Conservation (phyloP, 2,329 filamentous ascomycete genomes). For the Xylariales sp. region DNA sequence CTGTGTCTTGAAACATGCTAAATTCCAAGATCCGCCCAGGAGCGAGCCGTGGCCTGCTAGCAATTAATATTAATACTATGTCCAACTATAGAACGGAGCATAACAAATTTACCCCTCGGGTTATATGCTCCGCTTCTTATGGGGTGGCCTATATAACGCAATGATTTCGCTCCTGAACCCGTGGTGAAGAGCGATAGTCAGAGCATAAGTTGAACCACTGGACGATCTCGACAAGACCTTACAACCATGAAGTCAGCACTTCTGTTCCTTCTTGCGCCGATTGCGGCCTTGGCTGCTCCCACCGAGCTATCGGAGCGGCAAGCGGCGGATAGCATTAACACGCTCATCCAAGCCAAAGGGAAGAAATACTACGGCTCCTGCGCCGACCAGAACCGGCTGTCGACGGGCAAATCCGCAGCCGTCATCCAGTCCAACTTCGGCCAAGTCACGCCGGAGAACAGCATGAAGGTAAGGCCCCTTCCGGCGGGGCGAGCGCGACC, state of each 20-base stretch:
- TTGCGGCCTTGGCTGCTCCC: slow-evolving; percentile 51
- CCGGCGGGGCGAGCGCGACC: neutral
- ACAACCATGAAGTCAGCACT: slow-evolving; percentile 50
- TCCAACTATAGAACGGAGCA: slow-evolving; percentile 28
- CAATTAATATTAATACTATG: slow-evolving; percentile 22
- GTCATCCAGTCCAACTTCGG: slow-evolving; percentile 72
- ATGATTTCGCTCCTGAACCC: neutral
- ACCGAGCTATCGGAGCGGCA: slow-evolving; percentile 53
- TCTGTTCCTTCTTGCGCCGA: slow-evolving; percentile 52
- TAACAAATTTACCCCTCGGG: slow-evolving; percentile 30
- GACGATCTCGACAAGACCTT: slow-evolving; percentile 30
- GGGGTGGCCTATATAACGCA: slow-evolving; percentile 23
- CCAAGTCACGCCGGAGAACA: slow-evolving; percentile 75
- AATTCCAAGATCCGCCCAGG: neutral
- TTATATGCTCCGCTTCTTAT: slow-evolving; percentile 24
- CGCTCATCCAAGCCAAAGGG: slow-evolving; percentile 68
- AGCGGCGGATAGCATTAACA: slow-evolving; percentile 62
- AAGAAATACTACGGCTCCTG: slow-evolving; percentile 74
- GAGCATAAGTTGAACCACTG: slow-evolving; percentile 8
- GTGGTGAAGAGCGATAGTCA: neutral
- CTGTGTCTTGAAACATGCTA: neutral
- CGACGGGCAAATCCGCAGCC: slow-evolving; percentile 60
- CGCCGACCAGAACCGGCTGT: slow-evolving; percentile 65
- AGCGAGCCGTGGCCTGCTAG: neutral
- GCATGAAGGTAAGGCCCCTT: slow-evolving; percentile 51